Evolutionary conservation across 768 basidiomycete species (phyloP).

Genomic region (Candolleomyces eurysporus): DNA sequence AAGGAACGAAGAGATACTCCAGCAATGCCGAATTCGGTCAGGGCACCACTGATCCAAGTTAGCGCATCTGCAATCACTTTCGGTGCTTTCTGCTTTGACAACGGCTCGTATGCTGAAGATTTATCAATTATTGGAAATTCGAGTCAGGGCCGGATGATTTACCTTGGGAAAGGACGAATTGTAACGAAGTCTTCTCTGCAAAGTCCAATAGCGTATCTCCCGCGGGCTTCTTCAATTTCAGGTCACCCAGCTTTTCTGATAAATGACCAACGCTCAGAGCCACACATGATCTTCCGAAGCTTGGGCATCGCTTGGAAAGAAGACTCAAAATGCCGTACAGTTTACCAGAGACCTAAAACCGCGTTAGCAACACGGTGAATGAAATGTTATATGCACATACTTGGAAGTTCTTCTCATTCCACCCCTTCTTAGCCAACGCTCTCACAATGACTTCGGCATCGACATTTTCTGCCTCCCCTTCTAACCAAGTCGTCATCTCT

Average conservation of each 20-base stretch:
- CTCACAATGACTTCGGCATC: constrained; percentile 91
- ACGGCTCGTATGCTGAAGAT: constrained; percentile 79
- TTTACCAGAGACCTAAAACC: constrained; percentile 79
- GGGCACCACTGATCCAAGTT: constrained; percentile 80
- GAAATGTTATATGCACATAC: constrained; percentile 35
- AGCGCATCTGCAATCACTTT: constrained; percentile 93
- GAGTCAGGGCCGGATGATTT: constrained; percentile 13
- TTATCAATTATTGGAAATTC: constrained; percentile 3
- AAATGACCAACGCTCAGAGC: constrained; percentile 81
- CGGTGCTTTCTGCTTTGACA: constrained; percentile 95
- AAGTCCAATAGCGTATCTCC: constrained; percentile 82
- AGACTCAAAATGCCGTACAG: constrained; percentile 73
- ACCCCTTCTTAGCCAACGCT: constrained; percentile 87
- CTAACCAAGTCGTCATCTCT: constrained; percentile 81
- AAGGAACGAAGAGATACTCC: constrained; percentile 80
- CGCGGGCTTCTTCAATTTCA: constrained; percentile 95
- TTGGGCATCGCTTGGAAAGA: constrained; percentile 76
- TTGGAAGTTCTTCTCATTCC: constrained; percentile 99
- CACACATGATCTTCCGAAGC: constrained; percentile 82
- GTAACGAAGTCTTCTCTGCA: constrained; percentile 90
- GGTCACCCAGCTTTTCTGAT: constrained; percentile 92
- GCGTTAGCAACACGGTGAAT: neutral
- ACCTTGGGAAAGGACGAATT: constrained; percentile 95
- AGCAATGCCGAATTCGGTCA: constrained; percentile 88
- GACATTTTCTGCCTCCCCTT: constrained; percentile 57